phyloP scores from a whole-genome alignment of 2,329 filamentous ascomycete species.

The Clarireedia hainanense region DNA sequence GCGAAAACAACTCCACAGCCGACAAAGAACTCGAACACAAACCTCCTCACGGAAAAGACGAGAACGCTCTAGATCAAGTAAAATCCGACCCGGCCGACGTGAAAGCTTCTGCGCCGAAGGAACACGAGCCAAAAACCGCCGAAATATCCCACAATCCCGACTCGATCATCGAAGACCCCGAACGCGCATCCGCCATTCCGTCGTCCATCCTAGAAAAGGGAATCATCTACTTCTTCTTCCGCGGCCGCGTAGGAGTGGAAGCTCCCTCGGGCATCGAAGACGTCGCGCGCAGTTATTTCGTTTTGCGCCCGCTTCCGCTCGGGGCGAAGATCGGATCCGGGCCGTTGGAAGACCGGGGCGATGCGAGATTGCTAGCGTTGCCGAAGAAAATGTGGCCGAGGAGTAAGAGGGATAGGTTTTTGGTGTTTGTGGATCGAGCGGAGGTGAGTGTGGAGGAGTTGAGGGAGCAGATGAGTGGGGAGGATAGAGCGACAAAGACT shows the following conservation, averaged over 20 bases:
- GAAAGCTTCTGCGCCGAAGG: background rate
- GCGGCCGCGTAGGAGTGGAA: constrained; percentile 66
- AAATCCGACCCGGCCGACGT: background rate
- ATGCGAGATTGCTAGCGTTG: constrained; percentile 66
- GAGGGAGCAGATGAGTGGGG: constrained; percentile 59
- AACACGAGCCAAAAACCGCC: background rate
- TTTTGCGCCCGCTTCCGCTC: constrained; percentile 63
- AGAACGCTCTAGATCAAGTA: background rate
- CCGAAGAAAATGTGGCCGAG: constrained; percentile 79
- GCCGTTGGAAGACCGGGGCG: constrained; percentile 42
- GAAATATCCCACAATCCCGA: background rate
- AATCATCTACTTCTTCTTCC: constrained; percentile 85
- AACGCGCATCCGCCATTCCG: constrained; percentile 24
- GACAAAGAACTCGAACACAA: background rate
- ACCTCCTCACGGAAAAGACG: background rate
- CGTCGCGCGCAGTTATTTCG: constrained; percentile 69
- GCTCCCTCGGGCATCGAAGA: constrained; percentile 58
- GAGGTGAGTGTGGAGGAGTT: constrained; percentile 58
- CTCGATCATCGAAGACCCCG: background rate
- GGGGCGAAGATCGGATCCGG: constrained; percentile 58
- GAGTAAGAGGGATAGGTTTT: constrained; percentile 61
- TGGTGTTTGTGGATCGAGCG: constrained; percentile 76
- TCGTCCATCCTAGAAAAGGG: constrained; percentile 73
- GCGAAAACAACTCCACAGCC: background rate
- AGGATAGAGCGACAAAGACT: constrained; percentile 70